These are phyloP conservation scores for Epichloe elymi DNA, from an alignment of 2,329 filamentous ascomycete species.

Conservation along the genomic window DNA sequence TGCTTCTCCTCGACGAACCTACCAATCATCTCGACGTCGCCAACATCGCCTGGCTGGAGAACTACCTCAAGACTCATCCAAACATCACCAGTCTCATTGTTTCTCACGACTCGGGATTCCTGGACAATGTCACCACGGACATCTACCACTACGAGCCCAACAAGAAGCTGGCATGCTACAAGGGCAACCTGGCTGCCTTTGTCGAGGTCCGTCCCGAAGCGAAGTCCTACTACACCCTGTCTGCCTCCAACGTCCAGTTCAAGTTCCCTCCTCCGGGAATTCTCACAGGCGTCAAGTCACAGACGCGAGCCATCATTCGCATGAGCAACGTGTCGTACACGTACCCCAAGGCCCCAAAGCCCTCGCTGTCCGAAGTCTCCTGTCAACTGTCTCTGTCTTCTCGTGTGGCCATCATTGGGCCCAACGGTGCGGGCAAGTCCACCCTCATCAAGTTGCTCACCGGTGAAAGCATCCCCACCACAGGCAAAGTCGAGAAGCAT, in stretches of 20 bases:
- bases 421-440: slow-evolving; percentile 95
- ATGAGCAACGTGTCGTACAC: slow-evolving; percentile 87
- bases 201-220: slow-evolving; percentile 85
- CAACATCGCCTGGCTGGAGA: slow-evolving; percentile 91
- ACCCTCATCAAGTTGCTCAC: slow-evolving; percentile 96
- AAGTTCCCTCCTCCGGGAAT: slow-evolving; percentile 97
- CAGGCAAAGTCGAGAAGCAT: slow-evolving; percentile 90
- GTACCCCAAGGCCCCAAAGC: slow-evolving; percentile 83
- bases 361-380: slow-evolving; percentile 77
- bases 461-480: slow-evolving; percentile 73
- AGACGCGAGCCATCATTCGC: slow-evolving; percentile 84
- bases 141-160: slow-evolving; percentile 95
- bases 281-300: slow-evolving; percentile 85
- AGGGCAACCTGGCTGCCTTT: slow-evolving; percentile 70
- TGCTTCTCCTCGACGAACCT: slow-evolving; percentile 92
- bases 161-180: slow-evolving; percentile 87
- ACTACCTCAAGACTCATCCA: slow-evolving; percentile 89
- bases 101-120: slow-evolving; percentile 93
- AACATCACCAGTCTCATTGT: slow-evolving; percentile 97
- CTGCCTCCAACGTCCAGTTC: slow-evolving; percentile 79
- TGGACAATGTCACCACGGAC: slow-evolving; percentile 95
- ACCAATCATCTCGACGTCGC: slow-evolving; percentile 96
- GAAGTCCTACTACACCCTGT: slow-evolving; percentile 96
- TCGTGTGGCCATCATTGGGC: slow-evolving; percentile 88
- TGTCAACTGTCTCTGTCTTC: slow-evolving; percentile 81